Percentiles rank a stretch among this genome's conserved stretches.
Evolutionary conservation across 2,329 filamentous ascomycete genomes (phyloP).

Genomic region (Arachnomyces sp.): DNA sequence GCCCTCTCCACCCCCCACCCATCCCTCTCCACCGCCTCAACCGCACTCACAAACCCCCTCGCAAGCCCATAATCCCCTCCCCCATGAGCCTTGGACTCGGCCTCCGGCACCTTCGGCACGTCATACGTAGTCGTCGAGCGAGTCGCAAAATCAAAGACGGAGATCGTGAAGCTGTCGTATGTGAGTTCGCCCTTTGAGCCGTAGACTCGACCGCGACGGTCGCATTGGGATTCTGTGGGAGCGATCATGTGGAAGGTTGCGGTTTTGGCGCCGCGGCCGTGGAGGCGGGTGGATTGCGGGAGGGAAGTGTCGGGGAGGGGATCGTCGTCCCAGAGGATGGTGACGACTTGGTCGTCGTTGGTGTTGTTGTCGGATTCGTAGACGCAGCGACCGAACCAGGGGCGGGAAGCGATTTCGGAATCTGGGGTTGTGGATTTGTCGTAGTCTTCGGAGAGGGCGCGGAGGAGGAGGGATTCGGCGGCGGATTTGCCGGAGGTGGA

Average conservation of each 20-base stretch:
- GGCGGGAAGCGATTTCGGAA: constrained; percentile 40
- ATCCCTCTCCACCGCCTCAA: constrained; percentile 68
- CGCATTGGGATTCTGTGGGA: constrained; percentile 77
- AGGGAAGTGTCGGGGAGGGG: constrained; percentile 23
- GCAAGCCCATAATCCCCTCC: constrained; percentile 76
- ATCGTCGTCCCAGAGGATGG: constrained; percentile 78
- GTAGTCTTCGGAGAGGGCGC: constrained; percentile 49
- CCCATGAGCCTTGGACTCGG: constrained; percentile 55
- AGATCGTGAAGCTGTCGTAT: constrained; percentile 71
- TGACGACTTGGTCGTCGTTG: constrained; percentile 85
- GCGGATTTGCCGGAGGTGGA: constrained; percentile 36
- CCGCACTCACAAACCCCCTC: constrained; percentile 73
- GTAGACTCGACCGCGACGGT: constrained; percentile 78
- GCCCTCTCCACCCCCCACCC: constrained; percentile 60
- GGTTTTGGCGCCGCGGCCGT: constrained; percentile 62
- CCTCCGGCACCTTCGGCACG: constrained; percentile 53
- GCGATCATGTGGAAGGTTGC: constrained; percentile 93
- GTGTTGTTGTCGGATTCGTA: constrained; percentile 92
- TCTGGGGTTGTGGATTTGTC: constrained; percentile 47
- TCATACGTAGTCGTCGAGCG: constrained; percentile 47
- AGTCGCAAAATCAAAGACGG: constrained; percentile 64
- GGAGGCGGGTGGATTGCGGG: constrained; percentile 11
- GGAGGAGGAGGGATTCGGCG: constrained; percentile 46
- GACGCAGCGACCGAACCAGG: constrained; percentile 90
- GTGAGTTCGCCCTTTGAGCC: constrained; percentile 78